phyloP scores from a whole-genome alignment of 78 protist species.

The Acrasis kona region DNA sequence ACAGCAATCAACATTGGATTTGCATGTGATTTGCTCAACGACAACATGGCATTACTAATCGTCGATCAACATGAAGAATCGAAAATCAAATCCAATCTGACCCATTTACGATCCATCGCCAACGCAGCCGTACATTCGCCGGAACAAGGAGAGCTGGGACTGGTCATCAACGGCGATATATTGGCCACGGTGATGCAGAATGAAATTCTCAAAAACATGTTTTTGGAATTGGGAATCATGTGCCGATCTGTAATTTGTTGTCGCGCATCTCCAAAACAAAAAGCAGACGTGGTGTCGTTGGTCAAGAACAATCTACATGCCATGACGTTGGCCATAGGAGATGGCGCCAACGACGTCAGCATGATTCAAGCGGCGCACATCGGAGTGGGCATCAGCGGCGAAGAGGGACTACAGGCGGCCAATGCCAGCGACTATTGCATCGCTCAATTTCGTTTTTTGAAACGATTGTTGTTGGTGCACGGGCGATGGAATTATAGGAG shows the following conservation, averaged over 20 bases:
- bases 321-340: slow-evolving; percentile 61
- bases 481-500: slow-evolving; percentile 69
- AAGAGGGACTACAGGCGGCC: slow-evolving; percentile 66
- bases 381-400: slow-evolving; percentile 59
- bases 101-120: slow-evolving; percentile 21
- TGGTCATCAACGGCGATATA: background rate
- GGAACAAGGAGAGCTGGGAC: background rate
- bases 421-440: slow-evolving; percentile 48
- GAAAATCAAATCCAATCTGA: too few relatives aligned
- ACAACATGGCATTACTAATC: too few relatives aligned
- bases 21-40: slow-evolving; percentile 40
- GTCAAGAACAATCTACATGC: slow-evolving; percentile 31
- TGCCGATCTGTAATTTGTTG: slow-evolving; percentile 74
- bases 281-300: slow-evolving; percentile 53
- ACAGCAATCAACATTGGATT: slow-evolving; percentile 76
- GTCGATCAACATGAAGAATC: too few relatives aligned
- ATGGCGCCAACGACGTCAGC: slow-evolving; percentile 76
- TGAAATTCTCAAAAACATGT: slow-evolving; percentile 5
- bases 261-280: slow-evolving; percentile 79
- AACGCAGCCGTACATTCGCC: slow-evolving; percentile 22
- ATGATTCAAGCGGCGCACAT: slow-evolving; percentile 73
- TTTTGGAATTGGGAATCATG: slow-evolving; percentile 47
- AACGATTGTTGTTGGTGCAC: slow-evolving; percentile 24
- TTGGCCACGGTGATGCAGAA: background rate
- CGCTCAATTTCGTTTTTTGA: slow-evolving; percentile 50